phyloP scores from a whole-genome alignment of 2,329 filamentous ascomycete genomes.

The Teratosphaeria nubilosa region DNA sequence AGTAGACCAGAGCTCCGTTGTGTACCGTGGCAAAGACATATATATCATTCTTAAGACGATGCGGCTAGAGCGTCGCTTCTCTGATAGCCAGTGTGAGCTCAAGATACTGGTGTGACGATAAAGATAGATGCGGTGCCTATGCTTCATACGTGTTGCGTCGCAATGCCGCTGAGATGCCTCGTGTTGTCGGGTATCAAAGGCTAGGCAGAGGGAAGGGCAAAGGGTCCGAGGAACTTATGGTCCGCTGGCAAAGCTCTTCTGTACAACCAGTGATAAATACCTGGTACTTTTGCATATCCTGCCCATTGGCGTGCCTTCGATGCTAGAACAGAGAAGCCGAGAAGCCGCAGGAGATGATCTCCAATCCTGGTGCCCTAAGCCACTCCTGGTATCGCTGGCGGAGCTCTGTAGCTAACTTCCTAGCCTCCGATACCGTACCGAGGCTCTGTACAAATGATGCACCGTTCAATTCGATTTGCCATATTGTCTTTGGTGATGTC shows the following conservation, averaged over 20 bases:
- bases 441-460: not conserved
- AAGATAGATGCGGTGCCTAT: not conserved
- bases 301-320: not conserved
- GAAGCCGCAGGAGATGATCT: no score
- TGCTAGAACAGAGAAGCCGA: not conserved
- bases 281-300: not conserved
- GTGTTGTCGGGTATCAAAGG: no score
- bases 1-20: not conserved
- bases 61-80: not conserved
- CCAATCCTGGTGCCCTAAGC: not conserved
- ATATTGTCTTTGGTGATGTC: not conserved
- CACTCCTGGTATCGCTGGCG: not conserved
- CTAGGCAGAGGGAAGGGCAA: no score
- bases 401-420: not conserved
- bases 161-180: no score
- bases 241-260: not conserved
- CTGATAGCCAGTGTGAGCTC: not conserved
- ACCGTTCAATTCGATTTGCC: not conserved
- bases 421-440: not conserved
- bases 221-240: no score
- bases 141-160: no score
- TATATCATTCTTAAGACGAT: not conserved
- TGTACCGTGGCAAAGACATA: not conserved
- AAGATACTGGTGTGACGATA: not conserved
- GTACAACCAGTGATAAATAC: not conserved